Percentiles rank a stretch among this genome's conserved stretches.
phyloP scores from a whole-genome alignment of 306 rosid species.

The Lupinus albus region DNA sequence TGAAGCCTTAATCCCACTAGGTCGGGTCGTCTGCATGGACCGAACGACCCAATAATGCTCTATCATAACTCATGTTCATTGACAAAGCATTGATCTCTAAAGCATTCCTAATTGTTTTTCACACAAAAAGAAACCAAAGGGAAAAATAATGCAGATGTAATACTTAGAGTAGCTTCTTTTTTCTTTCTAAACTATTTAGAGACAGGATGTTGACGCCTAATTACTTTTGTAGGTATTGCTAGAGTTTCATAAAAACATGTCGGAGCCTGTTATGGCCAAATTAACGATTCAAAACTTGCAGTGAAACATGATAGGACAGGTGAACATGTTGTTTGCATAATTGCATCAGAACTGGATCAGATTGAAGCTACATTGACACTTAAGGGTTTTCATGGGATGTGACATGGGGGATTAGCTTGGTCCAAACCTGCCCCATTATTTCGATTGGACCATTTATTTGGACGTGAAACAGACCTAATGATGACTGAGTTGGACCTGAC shows the following conservation, averaged over 20 bases:
- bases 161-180: background rate
- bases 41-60: no score
- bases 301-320: background rate
- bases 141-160: background rate
- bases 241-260: background rate
- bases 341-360: background rate
- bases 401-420: no score
- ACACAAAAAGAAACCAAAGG: background rate
- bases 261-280: background rate
- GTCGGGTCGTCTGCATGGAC: no score
- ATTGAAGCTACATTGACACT: conserved; percentile 3
- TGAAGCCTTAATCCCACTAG: no score
- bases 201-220: background rate
- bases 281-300: background rate
- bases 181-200: background rate
- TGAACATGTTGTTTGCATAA: background rate
- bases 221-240: background rate
- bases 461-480: no score
- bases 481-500: no score
- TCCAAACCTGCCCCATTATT: no score
- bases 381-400: no score
- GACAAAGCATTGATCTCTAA: no score
- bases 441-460: no score
- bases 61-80: no score
- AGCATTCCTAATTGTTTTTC: no score